Base-by-base conservation (phyloP, 306 rosid species). In the Citrullus colocynthis region DNA sequence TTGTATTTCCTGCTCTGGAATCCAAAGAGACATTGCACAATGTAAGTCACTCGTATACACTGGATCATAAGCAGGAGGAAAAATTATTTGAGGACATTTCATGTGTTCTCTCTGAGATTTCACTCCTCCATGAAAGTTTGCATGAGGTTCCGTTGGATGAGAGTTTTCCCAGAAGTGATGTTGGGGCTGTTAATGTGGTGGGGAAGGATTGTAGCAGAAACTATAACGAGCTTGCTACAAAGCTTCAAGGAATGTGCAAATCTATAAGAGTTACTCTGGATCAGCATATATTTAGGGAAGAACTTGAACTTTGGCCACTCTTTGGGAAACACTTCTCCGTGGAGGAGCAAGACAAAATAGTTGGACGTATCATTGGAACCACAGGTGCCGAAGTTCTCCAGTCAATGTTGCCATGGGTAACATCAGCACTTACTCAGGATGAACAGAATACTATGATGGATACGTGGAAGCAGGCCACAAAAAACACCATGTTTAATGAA, bases 381-480 rank as follows among this genome's bases (percentile, higher is more conserved):
- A 96, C 99, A 6, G 99, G 99, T 78, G 99, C 99, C 79, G 99
- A 96, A 88, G 99, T 96, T 79, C 98, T 96, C 69, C 99, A 96
- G 77, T 96, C 99, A 79, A 96, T 96, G 98, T 84, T 96, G 78
- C 99, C 99, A 1, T 96, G 99, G 99, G 99, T 96, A 60, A 96
- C 98, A 81, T 87, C 97, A 76, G 99, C 99, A 67, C 98, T 96
- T 79, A 96, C 98, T 77, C 89, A 91, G 89, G 98, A 96, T 69
- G 99, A 96, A 81, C 99, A 96, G 82, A 96, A 88, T 90, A 86
- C 90, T 85, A 78, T 96, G 99, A 92, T 96, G 96, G 97, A 96
- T 80, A 91, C 98, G 18, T 96, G 99, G 99, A 96, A 96, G 86
- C 99, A 96, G 82, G 99, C 98, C 76, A 76, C 99, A 21, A 96